These are phyloP conservation scores for Pythium monospermum DNA, from an alignment of 352 stramenopile species.

Conservation along the genomic window DNA sequence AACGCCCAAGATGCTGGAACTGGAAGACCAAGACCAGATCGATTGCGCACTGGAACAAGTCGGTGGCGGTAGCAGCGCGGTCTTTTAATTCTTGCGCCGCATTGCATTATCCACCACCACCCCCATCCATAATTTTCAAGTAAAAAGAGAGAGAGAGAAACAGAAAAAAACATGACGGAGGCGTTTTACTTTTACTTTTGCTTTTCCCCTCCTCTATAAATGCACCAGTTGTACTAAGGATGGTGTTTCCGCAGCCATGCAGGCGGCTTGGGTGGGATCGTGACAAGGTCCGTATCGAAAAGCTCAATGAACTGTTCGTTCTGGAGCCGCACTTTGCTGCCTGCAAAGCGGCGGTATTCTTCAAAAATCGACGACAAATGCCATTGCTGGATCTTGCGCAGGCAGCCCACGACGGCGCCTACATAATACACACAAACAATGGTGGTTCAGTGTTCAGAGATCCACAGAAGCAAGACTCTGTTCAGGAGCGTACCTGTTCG, in stretches of 20 bases:
- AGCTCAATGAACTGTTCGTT: conserved; percentile 94
- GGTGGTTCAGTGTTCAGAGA: not conserved
- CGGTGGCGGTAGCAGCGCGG: too few species aligned
- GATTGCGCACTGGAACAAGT: conserved; percentile 93
- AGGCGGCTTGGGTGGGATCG: conserved; percentile 70
- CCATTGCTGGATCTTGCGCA: conserved; percentile 92
- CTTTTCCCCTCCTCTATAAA: too few species aligned
- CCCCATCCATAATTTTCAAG: too few species aligned
- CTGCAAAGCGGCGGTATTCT: conserved; percentile 89
- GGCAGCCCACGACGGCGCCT: conserved; percentile 85
- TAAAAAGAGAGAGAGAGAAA: too few species aligned
- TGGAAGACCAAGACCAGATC: conserved; percentile 98
- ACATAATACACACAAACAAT: not conserved
- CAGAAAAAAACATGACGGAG: too few species aligned
- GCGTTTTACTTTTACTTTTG: too few species aligned
- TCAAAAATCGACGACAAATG: conserved; percentile 92
- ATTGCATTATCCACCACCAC: too few species aligned
- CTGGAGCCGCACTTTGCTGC: conserved; percentile 87
- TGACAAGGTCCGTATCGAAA: conserved; percentile 92
- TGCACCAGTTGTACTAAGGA: too few species aligned
- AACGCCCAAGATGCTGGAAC: conserved; percentile 95
- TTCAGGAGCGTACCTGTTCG: conserved; percentile 55
- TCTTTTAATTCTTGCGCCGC: too few species aligned
- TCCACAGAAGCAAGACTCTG: not conserved
- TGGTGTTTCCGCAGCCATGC: conserved; percentile 67